A percentile compares a stretch with the other conserved stretches of the same genome.
Evolutionary conservation across 345 rosid species (phyloP).

Genomic region (Moricandia arvensis): DNA sequence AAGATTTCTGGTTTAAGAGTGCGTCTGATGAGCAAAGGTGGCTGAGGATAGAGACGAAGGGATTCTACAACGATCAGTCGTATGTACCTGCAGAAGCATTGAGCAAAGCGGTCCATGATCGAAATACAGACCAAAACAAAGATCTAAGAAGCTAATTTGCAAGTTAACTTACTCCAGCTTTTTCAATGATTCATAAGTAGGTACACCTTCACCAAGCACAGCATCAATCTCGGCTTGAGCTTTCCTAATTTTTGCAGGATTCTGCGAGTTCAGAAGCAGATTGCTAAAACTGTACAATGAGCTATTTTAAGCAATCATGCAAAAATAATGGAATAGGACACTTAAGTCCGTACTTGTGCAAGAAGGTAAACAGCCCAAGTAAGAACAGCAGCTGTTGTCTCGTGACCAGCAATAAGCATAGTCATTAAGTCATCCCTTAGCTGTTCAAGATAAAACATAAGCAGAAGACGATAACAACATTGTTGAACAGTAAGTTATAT

Average conservation of each 20-base stretch:
- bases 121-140: background rate
- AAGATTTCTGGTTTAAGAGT: conserved; percentile 64
- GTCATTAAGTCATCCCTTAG: conserved; percentile 94
- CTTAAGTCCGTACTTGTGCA: conserved; percentile 61
- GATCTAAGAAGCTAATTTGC: background rate
- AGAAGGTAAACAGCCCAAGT: conserved; percentile 96
- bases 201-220: conserved; percentile 63
- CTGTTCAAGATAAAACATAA: conserved; percentile 42
- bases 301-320: background rate
- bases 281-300: conserved; percentile 6
- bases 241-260: conserved; percentile 70
- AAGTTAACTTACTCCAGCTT: conserved; percentile 61
- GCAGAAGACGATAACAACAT: background rate
- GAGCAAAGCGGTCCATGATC: background rate
- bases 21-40: conserved; percentile 87
- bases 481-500: background rate
- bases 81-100: conserved; percentile 54
- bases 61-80: conserved; percentile 79
- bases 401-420: conserved; percentile 94
- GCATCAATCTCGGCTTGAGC: conserved; percentile 88
- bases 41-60: conserved; percentile 93
- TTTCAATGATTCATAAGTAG: conserved; percentile 66
- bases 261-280: conserved; percentile 45
- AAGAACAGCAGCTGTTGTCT: conserved; percentile 96
- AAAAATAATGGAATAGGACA: background rate